Evolutionary conservation across 2,329 filamentous ascomycete species (phyloP).

Genomic region (Penicillium hesseltinei): DNA sequence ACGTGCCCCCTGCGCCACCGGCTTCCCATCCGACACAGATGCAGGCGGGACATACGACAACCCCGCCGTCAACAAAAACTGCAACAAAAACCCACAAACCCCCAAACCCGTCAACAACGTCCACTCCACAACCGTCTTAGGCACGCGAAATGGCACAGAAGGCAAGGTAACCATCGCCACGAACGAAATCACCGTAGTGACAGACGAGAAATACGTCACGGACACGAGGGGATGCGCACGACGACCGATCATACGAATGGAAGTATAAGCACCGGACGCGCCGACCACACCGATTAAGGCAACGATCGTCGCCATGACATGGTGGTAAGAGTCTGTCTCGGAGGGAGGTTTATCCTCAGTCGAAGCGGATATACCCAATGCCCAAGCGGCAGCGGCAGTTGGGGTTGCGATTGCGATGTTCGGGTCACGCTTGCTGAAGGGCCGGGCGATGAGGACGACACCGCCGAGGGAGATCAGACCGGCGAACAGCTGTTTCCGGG

Average conservation of each 20-base stretch:
- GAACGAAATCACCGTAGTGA: conserved; percentile 66
- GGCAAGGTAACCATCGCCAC: conserved; percentile 58
- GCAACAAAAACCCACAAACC: conserved; percentile 74
- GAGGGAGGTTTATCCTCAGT: conserved; percentile 27
- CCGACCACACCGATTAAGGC: conserved; percentile 77
- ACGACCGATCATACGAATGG: conserved; percentile 75
- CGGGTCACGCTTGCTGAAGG: conserved; percentile 38
- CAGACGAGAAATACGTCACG: conserved; percentile 77
- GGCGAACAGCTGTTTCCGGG: conserved; percentile 71
- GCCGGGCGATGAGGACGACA: conserved; percentile 79
- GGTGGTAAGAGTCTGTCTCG: conserved; percentile 58
- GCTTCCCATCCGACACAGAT: conserved; percentile 7
- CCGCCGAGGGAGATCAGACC: conserved; percentile 72
- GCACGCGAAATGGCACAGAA: conserved; percentile 57
- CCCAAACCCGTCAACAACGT: conserved; percentile 66
- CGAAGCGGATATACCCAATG: conserved; percentile 1
- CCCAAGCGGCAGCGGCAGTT: conserved; percentile 13
- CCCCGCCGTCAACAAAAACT: conserved; percentile 79
- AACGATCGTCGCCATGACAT: conserved; percentile 66
- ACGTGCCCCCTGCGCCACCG: conserved; percentile 38
- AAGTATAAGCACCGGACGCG: conserved; percentile 70
- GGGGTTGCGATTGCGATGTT: conserved; percentile 12
- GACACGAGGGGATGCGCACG: conserved; percentile 78
- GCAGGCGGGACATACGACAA: conserved; percentile 67
- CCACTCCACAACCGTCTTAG: conserved; percentile 60